phyloP scores from a whole-genome alignment of 2,329 filamentous ascomycete genomes.

The Alternaria burnsii region DNA sequence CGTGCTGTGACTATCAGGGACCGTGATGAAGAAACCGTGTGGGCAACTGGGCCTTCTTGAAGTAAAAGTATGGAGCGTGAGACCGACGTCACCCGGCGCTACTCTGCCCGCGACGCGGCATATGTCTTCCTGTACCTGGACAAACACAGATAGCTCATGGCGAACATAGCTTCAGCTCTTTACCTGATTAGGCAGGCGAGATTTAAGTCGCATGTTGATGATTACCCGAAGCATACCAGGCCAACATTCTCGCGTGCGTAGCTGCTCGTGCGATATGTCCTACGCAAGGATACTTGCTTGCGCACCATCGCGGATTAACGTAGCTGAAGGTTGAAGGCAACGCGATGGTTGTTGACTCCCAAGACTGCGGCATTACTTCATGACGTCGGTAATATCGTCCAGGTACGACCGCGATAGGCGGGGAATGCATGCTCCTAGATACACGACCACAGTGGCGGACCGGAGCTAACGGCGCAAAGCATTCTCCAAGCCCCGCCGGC shows the following conservation, averaged over 20 bases:
- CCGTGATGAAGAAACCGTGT: slow-evolving; percentile 5
- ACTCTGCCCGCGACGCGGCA: slow-evolving; percentile 13
- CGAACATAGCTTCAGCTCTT: slow-evolving; percentile 11
- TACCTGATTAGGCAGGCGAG: slow-evolving; percentile 26
- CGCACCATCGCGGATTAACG: neutral
- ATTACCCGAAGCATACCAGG: neutral
- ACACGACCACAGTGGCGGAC: slow-evolving; percentile 13
- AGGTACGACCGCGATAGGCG: slow-evolving; percentile 8
- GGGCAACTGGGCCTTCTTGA: slow-evolving; percentile 10
- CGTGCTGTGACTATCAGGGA: slow-evolving; percentile 9
- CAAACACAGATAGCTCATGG: slow-evolving; percentile 19
- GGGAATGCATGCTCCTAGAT: slow-evolving; percentile 5
- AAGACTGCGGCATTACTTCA: neutral
- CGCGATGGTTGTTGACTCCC: neutral
- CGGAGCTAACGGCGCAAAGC: slow-evolving; percentile 26
- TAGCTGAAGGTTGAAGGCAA: neutral
- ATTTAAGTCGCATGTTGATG: neutral
- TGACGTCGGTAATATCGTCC: neutral
- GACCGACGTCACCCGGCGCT: slow-evolving; percentile 19
- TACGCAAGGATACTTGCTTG: neutral
- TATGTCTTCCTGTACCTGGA: slow-evolving; percentile 14
- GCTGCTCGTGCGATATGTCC: neutral
- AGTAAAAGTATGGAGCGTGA: neutral
- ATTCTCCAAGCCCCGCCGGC: slow-evolving; percentile 28
- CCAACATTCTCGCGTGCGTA: neutral